These are phyloP conservation scores for Xylariaceae sp. DNA, from an alignment of 2,329 filamentous ascomycete genomes.

Conservation along the genomic window DNA sequence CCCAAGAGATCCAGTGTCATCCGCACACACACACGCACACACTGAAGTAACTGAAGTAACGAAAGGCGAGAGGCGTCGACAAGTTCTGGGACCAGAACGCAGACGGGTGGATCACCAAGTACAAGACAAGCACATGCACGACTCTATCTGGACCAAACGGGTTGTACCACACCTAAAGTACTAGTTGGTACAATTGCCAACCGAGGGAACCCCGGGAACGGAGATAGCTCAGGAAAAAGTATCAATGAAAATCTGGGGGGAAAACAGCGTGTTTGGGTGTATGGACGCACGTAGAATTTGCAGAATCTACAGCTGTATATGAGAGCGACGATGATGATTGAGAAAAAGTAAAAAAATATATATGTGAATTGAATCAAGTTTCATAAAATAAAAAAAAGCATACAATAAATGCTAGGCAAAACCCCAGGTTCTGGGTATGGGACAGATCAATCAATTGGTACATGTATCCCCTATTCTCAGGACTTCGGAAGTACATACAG, in stretches of 20 bases:
- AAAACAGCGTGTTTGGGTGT: conserved; percentile 3
- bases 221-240: conserved; percentile 10
- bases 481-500: conserved; percentile 14
- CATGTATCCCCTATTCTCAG: conserved; percentile 27
- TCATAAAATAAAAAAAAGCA: conserved; percentile 14
- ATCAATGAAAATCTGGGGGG: conserved; percentile 17
- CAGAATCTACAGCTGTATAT: conserved; percentile 7
- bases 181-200: conserved; percentile 20
- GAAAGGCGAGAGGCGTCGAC: conserved; percentile 26
- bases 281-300: conserved; percentile 9
- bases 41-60: too few relatives aligned
- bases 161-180: conserved; percentile 19
- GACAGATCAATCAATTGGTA: conserved; percentile 19
- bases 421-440: not conserved
- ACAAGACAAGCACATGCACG: conserved; percentile 29
- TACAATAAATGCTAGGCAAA: conserved; percentile 1
- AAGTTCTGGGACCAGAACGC: conserved; percentile 19
- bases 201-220: conserved; percentile 14
- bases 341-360: too few relatives aligned
- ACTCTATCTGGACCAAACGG: conserved; percentile 19
- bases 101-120: conserved; percentile 24
- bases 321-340: conserved; percentile 1
- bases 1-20: conserved; percentile 28
- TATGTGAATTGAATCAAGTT: conserved; percentile 13
- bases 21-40: too few relatives aligned